These are phyloP conservation scores for Gossypium schwendimanii DNA, from an alignment of 441 rosid genomes.

Conservation along the genomic window DNA sequence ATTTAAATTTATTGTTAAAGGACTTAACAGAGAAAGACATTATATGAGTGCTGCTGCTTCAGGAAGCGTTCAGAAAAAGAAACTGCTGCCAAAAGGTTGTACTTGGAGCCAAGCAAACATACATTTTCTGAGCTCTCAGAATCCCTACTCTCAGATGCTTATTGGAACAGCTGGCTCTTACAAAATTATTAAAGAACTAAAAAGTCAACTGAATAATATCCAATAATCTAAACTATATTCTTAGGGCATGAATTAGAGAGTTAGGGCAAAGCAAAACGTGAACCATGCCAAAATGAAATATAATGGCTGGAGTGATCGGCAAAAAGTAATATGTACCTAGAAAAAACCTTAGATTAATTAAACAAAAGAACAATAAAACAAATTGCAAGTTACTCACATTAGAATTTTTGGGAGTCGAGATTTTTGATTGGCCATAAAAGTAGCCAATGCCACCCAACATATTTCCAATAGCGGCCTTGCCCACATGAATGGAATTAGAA, in stretches of 20 bases:
- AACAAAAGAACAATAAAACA: background rate
- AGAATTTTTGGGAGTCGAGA: conserved; percentile 47
- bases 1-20: background rate
- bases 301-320: background rate
- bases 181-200: background rate
- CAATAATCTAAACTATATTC: background rate
- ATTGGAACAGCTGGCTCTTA: background rate
- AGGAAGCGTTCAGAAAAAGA: background rate
- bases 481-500: conserved; percentile 53
- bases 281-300: background rate
- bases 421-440: conserved; percentile 87
- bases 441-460: conserved; percentile 97
- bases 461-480: conserved; percentile 82
- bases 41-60: background rate
- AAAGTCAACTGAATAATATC: background rate
- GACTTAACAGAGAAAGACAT: background rate
- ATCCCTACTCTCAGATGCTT: background rate
- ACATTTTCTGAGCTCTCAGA: background rate
- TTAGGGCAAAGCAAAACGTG: background rate
- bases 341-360: conserved; percentile 2
- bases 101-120: background rate
- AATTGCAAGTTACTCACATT: conserved; percentile 46
- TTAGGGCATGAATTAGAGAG: background rate
- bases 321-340: background rate
- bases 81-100: background rate